These are phyloP conservation scores for Xylona heveae DNA, from an alignment of 495 filamentous ascomycete species.

Conservation along the genomic window DNA sequence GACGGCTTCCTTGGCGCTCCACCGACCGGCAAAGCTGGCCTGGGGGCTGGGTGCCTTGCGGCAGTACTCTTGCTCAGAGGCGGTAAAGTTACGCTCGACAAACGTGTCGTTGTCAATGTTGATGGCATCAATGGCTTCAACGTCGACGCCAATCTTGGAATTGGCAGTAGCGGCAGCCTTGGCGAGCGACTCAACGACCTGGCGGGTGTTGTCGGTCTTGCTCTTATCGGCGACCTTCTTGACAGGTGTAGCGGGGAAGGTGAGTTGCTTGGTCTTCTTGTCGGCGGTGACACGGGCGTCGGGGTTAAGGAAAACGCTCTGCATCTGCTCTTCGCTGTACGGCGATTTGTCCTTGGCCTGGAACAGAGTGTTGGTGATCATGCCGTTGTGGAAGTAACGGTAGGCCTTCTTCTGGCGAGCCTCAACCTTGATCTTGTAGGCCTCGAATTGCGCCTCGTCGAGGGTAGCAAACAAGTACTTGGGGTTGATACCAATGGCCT, in stretches of 20 bases:
- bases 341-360: slow-evolving; percentile 81
- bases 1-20: slow-evolving; percentile 95
- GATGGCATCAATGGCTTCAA: slow-evolving; percentile 66
- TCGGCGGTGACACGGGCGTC: slow-evolving; percentile 66
- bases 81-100: slow-evolving; percentile 84
- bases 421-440: slow-evolving; percentile 73
- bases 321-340: slow-evolving; percentile 72
- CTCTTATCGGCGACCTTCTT: slow-evolving; percentile 30
- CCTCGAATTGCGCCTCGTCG: slow-evolving; percentile 58
- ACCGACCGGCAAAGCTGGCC: slow-evolving; percentile 76
- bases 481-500: slow-evolving; percentile 90
- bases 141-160: slow-evolving; percentile 79
- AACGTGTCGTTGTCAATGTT: slow-evolving; percentile 89
- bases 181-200: slow-evolving; percentile 61
- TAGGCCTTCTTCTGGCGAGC: slow-evolving; percentile 95
- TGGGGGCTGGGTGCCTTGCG: slow-evolving; percentile 52
- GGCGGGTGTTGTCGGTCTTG: slow-evolving; percentile 38
- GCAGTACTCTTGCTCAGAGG: slow-evolving; percentile 66
- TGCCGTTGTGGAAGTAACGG: slow-evolving; percentile 88
- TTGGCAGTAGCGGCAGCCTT: slow-evolving; percentile 43
- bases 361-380: slow-evolving; percentile 95
- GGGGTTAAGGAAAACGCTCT: slow-evolving; percentile 84
- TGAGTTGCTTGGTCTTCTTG: slow-evolving; percentile 60
- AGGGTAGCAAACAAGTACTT: slow-evolving; percentile 93
- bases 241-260: slow-evolving; percentile 41